Base-by-base conservation (phyloP, 2,329 filamentous ascomycete species). In the Xylaria polymorpha region DNA sequence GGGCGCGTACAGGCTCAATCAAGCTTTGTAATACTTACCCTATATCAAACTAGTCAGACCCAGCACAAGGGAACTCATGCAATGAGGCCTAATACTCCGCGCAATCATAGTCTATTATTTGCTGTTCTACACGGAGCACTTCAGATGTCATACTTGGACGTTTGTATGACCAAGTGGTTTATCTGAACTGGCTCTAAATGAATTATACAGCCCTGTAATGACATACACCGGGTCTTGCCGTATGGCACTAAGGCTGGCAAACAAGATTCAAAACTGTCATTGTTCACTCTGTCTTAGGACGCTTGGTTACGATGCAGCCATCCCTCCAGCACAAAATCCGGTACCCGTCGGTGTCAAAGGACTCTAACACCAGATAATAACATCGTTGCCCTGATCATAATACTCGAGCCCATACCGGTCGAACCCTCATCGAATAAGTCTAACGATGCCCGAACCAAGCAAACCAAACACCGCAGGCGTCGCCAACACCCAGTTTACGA, bases 1-100 rank as follows among this genome's bases (percentile, higher is more conserved):
- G 58, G 50, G 50, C 57, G 39, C 50, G 20, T 57, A 66, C 57
- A 61, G 61, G 18, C 22, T 48, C 29, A 56, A 43, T 66, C 64
- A 57, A 39, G 46, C 43, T 41, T 41, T 22, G 48, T 48, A 22
- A 35, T 43, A 57, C 46, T 39, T 46, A 29, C 22, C 32, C 20
- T 56, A 22, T 22, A 39, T 15, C 25, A 32, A 46, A 4, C 29
- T 22, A 41, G 37, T 46, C 15, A 55, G 15, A 48, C 7, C 5
- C 18, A 9, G 39, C 41, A 14, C 41, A 59, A 1, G 20, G 10
- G 6, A 46, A n/a, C n/a, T 8, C 12, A 61, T 48, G 20, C 29
- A 4, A 35, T 43, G 50, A 62, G 58, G 58, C 22, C 39, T 14
- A 35, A 25, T 14, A 41, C 43, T 25, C 22, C 37, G 46, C 46